Evolutionary conservation across 495 filamentous ascomycete species (phyloP).

Genomic region (Cercophora scortea): DNA sequence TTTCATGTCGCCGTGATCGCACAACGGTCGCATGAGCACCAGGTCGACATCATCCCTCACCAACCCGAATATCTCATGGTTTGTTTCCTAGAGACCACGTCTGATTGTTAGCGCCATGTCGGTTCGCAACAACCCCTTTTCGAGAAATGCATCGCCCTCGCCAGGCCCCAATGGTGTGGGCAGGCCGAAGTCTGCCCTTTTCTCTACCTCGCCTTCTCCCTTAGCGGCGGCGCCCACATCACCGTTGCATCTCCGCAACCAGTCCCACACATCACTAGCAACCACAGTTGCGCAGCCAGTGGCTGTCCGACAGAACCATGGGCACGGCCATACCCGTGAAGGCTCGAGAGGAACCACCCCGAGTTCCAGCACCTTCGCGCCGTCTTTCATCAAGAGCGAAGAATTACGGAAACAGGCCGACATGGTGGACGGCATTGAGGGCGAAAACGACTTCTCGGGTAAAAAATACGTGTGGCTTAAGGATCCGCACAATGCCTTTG

Average conservation of each 20-base stretch:
- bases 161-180: constrained; percentile 44
- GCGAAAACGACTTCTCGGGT: constrained; percentile 97
- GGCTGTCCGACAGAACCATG: constrained; percentile 26
- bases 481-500: constrained; percentile 79
- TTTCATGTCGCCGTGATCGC: too few relatives aligned
- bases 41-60: too few relatives aligned
- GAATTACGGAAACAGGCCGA: constrained; percentile 60
- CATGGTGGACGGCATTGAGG: constrained; percentile 70
- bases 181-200: constrained; percentile 67
- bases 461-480: constrained; percentile 96
- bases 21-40: too few relatives aligned
- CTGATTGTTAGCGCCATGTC: constrained; percentile 26
- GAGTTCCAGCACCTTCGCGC: constrained; percentile 76
- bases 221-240: constrained; percentile 22
- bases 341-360: constrained; percentile 51
- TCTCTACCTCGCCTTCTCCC: constrained; percentile 48
- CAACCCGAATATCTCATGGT: constrained; percentile 7
- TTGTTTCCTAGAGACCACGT: constrained; percentile 1
- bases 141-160: constrained; percentile 53
- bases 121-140: constrained; percentile 68
- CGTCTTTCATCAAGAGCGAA: constrained; percentile 86
- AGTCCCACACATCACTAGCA: constrained; percentile 32
- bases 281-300: constrained; percentile 20
- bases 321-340: constrained; percentile 43
- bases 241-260: constrained; percentile 29